These are phyloP conservation scores for Fusarium fracticaudum DNA, from an alignment of 2,329 filamentous ascomycete species.

Conservation along the genomic window DNA sequence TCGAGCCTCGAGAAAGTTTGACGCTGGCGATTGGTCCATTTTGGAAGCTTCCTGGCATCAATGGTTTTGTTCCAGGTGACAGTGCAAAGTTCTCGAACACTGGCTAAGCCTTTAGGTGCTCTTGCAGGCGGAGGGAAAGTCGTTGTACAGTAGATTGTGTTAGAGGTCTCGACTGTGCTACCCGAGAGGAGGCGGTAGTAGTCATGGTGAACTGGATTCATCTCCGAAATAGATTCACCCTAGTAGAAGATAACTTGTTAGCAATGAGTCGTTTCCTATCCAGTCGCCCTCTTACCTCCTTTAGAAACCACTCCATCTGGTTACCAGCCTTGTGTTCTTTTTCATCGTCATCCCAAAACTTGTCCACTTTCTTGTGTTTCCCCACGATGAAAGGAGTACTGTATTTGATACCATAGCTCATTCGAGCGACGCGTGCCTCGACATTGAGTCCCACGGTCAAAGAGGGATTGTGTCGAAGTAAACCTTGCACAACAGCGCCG, in stretches of 20 bases:
- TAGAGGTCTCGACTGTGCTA: fast-evolving
- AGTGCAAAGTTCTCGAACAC: conserved; percentile 17
- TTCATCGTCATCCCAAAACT: background rate
- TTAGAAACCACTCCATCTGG: conserved; percentile 46
- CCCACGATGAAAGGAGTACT: fast-evolving
- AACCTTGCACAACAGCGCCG: conserved; percentile 45
- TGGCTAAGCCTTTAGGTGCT: fast-evolving
- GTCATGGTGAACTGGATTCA: background rate
- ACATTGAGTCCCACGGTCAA: conserved; percentile 15
- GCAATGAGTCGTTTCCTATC: background rate
- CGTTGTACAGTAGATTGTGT: background rate
- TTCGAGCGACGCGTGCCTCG: conserved; percentile 39
- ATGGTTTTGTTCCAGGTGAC: conserved; percentile 28
- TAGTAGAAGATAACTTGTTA: background rate
- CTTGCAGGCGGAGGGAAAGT: background rate
- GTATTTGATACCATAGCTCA: conserved; percentile 40
- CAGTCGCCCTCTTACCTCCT: conserved; percentile 5
- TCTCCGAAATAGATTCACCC: conserved; percentile 24
- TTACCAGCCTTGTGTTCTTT: background rate
- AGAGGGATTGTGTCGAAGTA: background rate
- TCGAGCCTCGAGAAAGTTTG: background rate
- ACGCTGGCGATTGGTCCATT: conserved; percentile 5
- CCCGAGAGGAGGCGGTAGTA: background rate
- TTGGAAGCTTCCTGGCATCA: background rate
- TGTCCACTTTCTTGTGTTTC: conserved; percentile 24